Evolutionary conservation across 768 basidiomycete genomes (phyloP).

Genomic region (Macrolepiota fuliginosa): DNA sequence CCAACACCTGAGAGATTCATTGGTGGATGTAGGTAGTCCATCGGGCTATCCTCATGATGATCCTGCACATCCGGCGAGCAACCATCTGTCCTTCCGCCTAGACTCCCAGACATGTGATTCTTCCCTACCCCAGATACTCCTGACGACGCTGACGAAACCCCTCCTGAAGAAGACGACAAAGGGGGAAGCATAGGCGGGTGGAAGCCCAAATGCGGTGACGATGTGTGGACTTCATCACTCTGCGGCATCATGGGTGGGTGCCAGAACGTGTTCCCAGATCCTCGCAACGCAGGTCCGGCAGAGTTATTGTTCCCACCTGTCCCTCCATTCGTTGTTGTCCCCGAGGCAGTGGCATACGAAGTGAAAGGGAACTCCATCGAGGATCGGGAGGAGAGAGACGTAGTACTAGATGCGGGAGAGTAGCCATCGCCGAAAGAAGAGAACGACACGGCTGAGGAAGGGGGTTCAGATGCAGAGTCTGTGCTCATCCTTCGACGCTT

Average conservation of each 20-base stretch:
- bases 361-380: slow-evolving; percentile 72
- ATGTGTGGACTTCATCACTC: slow-evolving; percentile 26
- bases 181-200: slow-evolving; percentile 47
- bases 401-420: slow-evolving; percentile 53
- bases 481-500: slow-evolving; percentile 78
- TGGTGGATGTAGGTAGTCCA: slow-evolving; percentile 72
- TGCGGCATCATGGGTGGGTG: slow-evolving; percentile 74
- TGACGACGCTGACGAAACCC: background rate
- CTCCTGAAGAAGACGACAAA: slow-evolving; percentile 2
- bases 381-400: slow-evolving; percentile 55
- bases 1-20: slow-evolving; percentile 32
- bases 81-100: slow-evolving; percentile 6
- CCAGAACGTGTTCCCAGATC: slow-evolving; percentile 67
- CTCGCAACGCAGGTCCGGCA: slow-evolving; percentile 47
- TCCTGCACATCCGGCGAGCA: background rate
- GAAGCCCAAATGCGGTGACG: background rate
- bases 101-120: background rate
- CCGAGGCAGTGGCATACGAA: slow-evolving; percentile 39
- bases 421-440: slow-evolving; percentile 61
- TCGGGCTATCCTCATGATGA: slow-evolving; percentile 52
- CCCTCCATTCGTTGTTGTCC: slow-evolving; percentile 20
- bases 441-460: slow-evolving; percentile 63
- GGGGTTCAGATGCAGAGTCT: slow-evolving; percentile 48
- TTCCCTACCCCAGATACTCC: background rate
- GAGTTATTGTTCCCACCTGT: background rate